These are phyloP conservation scores for Candida parachauliodes DNA, from an alignment of 805 yeast genomes.

Conservation along the genomic window DNA sequence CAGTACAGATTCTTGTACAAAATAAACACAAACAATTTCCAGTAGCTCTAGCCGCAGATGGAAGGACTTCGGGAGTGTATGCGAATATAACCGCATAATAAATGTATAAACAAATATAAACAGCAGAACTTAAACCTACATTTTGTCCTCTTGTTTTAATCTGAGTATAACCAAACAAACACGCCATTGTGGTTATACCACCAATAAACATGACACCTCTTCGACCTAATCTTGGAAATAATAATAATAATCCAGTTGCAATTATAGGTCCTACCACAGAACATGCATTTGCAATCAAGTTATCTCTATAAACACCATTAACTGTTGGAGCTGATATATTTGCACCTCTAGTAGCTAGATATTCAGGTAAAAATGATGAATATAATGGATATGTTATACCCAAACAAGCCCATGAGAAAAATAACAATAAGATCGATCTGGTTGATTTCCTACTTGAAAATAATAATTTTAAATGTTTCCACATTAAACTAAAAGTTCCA, in stretches of 20 bases:
- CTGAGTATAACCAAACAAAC: slow-evolving; percentile 59
- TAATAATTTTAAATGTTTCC: slow-evolving; percentile 41
- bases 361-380: slow-evolving; percentile 49
- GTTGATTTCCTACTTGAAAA: slow-evolving; percentile 35
- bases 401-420: slow-evolving; percentile 51
- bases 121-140: slow-evolving; percentile 47
- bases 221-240: slow-evolving; percentile 42
- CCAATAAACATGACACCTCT: slow-evolving; percentile 57
- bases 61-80: slow-evolving; percentile 37
- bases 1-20: slow-evolving; percentile 30
- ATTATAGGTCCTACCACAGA: slow-evolving; percentile 29
- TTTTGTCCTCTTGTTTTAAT: slow-evolving; percentile 45
- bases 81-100: slow-evolving; percentile 36
- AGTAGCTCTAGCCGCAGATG: slow-evolving; percentile 33
- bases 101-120: slow-evolving; percentile 38
- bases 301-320: slow-evolving; percentile 23
- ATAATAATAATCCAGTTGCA: slow-evolving; percentile 20
- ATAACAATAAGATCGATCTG: slow-evolving; percentile 34
- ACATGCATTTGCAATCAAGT: slow-evolving; percentile 23
- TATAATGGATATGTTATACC: slow-evolving; percentile 55
- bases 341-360: slow-evolving; percentile 50
- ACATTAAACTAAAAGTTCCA: slow-evolving; percentile 20
- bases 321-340: slow-evolving; percentile 30
- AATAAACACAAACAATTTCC: slow-evolving; percentile 34
- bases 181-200: slow-evolving; percentile 50